Base-by-base conservation (phyloP, 495 filamentous ascomycete species). In the Tirmania nivea region DNA sequence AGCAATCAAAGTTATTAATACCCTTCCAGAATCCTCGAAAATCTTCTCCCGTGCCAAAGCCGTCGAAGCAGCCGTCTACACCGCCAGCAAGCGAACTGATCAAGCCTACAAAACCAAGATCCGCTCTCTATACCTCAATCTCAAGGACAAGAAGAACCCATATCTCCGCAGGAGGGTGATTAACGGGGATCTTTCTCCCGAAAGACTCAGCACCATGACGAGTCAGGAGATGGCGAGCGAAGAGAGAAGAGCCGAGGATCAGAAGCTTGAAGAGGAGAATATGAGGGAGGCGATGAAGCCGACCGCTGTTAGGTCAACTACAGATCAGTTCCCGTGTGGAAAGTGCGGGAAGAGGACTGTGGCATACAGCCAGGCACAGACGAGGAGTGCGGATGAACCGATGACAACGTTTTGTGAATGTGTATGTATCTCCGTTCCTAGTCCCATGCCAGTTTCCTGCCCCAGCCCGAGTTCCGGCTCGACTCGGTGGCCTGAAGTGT, bases 241-340 rank as follows among this genome's bases (percentile, higher is more conserved):
- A 8, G 78, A 86, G 64, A 78, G 78, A 60, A 70, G 76, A 36
- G 73, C 73, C 54, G 69, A 75, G 57, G 84, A 93, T 56, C 70
- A 73, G 57, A 73, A 75, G 61, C 72, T 94, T 37, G 70, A 83
- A 64, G 76, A 86, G 68, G 81, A 93, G 70, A 96, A 96, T 67
- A 85, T 95, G 83, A 84, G 85, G 71, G 83, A 89, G 66, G 83
- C 90, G 0, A 84, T 93, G 75, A 86, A 92, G 20, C 83, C 88
- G 51, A 83, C 86, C 69, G 83, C 76, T 2, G 84, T 93, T 65
- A 86, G 83, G 68, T 84, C 78, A 63, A 85, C 94, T 67, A 87
- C 79, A 62, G 84, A 83, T 55, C 79, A 76, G 42, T 73, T 96
- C 57, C 80, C 82, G 68, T 97, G 90, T 68, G 77, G 86, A 55